phyloP scores from a whole-genome alignment of 306 rosid species.

The Cajanus cajan region DNA sequence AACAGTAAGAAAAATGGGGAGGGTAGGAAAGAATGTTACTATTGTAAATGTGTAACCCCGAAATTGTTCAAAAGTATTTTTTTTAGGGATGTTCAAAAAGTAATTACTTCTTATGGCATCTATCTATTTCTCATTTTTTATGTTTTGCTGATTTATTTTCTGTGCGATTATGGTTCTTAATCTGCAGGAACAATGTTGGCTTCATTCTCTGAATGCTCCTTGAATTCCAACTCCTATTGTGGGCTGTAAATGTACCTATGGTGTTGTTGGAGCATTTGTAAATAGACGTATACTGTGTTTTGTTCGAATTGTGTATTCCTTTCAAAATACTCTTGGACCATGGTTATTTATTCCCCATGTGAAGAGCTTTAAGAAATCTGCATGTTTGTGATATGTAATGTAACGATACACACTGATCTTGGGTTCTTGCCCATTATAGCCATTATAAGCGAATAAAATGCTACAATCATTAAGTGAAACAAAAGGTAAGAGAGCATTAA shows the following conservation, averaged over 20 bases:
- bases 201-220: slow-evolving; percentile 35
- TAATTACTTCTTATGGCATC: not conserved
- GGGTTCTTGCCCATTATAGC: not conserved
- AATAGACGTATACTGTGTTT: slow-evolving; percentile 6
- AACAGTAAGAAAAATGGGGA: not conserved
- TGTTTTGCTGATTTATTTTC: slow-evolving; percentile 15
- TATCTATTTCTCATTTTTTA: not conserved
- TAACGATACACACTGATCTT: not conserved
- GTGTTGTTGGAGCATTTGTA: slow-evolving; percentile 2
- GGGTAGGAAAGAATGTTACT: not conserved
- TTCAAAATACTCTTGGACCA: not conserved
- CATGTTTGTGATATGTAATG: not conserved
- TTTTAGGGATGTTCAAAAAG: too few species aligned
- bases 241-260: slow-evolving; percentile 24
- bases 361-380: not conserved
- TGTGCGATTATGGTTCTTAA: not conserved
- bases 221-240: not conserved
- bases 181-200: slow-evolving; percentile 40
- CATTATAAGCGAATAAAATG: not conserved
- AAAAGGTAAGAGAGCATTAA: not conserved
- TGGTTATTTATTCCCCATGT: not conserved
- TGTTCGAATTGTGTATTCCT: slow-evolving; percentile 3
- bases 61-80: not conserved
- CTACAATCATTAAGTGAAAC: not conserved
- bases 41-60: not conserved